Evolutionary conservation across 495 filamentous ascomycete species (phyloP).

Genomic region (Lophiotrema nucula): DNA sequence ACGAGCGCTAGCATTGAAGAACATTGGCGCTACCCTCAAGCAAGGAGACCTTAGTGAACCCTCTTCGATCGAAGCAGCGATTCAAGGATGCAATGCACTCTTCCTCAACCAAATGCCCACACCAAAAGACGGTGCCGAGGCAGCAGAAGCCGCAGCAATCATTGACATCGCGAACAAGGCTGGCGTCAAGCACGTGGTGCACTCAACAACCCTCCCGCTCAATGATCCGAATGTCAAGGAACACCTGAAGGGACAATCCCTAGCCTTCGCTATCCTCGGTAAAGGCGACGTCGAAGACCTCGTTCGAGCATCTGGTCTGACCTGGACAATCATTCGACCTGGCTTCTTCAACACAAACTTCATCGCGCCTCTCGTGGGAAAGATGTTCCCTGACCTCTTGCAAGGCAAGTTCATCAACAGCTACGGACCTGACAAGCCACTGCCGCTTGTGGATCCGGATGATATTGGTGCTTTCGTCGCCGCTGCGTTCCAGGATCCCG

Average conservation of each 20-base stretch:
- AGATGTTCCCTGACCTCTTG: constrained; percentile 43
- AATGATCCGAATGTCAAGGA: constrained; percentile 33
- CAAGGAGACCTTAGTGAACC: constrained; percentile 47
- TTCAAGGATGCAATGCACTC: constrained; percentile 46
- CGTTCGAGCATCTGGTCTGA: constrained; percentile 18
- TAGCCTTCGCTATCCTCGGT: constrained; percentile 35
- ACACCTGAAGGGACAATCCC: constrained; percentile 27
- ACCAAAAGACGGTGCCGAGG: constrained; percentile 38
- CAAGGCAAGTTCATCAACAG: constrained; percentile 42
- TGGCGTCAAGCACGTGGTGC: constrained; percentile 46
- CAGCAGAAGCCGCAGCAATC: constrained; percentile 43
- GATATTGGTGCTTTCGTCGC: constrained; percentile 52
- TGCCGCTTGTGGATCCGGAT: constrained; percentile 48
- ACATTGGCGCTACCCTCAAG: constrained; percentile 44
- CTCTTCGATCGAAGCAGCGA: constrained; percentile 38
- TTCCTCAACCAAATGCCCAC: constrained; percentile 51
- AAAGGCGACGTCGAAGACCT: constrained; percentile 44
- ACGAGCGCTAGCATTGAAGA: constrained; percentile 40
- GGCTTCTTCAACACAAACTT: constrained; percentile 55
- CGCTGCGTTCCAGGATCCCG: constrained; percentile 46
- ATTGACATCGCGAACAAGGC: constrained; percentile 45
- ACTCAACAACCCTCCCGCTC: constrained; percentile 41
- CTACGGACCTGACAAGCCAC: constrained; percentile 36
- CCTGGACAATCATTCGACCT: constrained; percentile 48
- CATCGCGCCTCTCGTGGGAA: constrained; percentile 37